Evolutionary conservation across 78 protist genomes (phyloP).

Genomic region (Dictyostelium purpureum): DNA sequence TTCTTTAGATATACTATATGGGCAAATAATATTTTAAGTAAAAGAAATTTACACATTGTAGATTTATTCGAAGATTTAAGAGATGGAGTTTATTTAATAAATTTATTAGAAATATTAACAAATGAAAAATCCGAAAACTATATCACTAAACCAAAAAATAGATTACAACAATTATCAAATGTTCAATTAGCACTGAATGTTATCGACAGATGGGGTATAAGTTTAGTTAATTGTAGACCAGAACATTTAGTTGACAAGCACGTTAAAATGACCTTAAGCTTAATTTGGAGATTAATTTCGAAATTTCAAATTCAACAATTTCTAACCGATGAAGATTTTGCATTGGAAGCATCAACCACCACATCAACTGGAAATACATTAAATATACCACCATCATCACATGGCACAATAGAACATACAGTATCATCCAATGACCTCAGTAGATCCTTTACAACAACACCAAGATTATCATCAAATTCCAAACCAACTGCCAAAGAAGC

Average conservation of each 20-base stretch:
- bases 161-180: constrained; percentile 56
- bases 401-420: not conserved
- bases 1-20: constrained; percentile 47
- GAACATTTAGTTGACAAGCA: constrained; percentile 52
- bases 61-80: constrained; percentile 60
- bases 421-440: not conserved
- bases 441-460: not conserved
- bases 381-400: no score
- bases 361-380: not conserved
- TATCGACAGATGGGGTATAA: constrained; percentile 56
- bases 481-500: constrained; percentile 30
- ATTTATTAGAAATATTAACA: constrained; percentile 41
- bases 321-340: constrained; percentile 37
- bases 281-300: constrained; percentile 61
- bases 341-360: not conserved
- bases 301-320: constrained; percentile 68
- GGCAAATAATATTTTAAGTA: constrained; percentile 57
- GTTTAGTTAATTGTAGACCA: constrained; percentile 60
- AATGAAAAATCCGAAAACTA: constrained; percentile 36
- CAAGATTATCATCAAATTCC: not conserved
- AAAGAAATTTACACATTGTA: constrained; percentile 14
- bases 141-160: constrained; percentile 47
- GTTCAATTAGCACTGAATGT: constrained; percentile 45
- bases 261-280: constrained; percentile 28
- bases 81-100: constrained; percentile 57